phyloP scores from a whole-genome alignment of 2,329 filamentous ascomycete species.

The Dactylellina parvicollis region DNA sequence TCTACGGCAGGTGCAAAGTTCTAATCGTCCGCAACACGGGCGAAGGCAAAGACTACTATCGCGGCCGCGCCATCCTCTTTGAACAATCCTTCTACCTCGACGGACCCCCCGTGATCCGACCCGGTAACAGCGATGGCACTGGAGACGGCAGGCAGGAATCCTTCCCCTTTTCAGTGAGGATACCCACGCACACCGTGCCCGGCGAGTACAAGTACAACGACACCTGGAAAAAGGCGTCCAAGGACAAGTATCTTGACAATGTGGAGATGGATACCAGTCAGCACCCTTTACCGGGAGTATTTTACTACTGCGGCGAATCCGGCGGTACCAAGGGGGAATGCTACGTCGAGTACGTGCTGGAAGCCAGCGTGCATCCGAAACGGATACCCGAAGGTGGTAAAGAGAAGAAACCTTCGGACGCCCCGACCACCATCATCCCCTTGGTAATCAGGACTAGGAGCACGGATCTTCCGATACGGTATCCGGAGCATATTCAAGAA shows the following conservation, averaged over 20 bases:
- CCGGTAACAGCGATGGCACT: neutral
- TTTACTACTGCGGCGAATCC: slow-evolving; percentile 33
- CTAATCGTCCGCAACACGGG: slow-evolving; percentile 33
- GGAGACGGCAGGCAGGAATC: neutral
- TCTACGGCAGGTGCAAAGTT: slow-evolving; percentile 43
- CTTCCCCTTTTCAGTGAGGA: slow-evolving; percentile 9
- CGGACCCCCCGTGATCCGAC: slow-evolving; percentile 12
- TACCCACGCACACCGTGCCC: slow-evolving; percentile 40
- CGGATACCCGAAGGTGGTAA: slow-evolving; percentile 9
- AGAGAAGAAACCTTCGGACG: slow-evolving; percentile 2
- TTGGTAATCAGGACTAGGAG: slow-evolving; percentile 20
- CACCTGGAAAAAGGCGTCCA: slow-evolving; percentile 35
- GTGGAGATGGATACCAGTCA: slow-evolving; percentile 32
- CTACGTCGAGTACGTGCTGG: slow-evolving; percentile 43
- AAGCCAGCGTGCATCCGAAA: slow-evolving; percentile 22
- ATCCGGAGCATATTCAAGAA: slow-evolving; percentile 15
- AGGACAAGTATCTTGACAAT: slow-evolving; percentile 47
- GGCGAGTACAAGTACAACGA: slow-evolving; percentile 11
- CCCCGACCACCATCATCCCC: slow-evolving; percentile 28
- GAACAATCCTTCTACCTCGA: slow-evolving; percentile 19
- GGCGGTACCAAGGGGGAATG: slow-evolving; percentile 16
- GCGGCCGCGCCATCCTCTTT: slow-evolving; percentile 37
- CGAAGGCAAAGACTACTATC: slow-evolving; percentile 41
- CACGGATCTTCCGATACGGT: slow-evolving; percentile 30
- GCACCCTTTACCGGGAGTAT: slow-evolving; percentile 42